phyloP scores from a whole-genome alignment of 495 filamentous ascomycete species.

The Mytilinidion resinicola region DNA sequence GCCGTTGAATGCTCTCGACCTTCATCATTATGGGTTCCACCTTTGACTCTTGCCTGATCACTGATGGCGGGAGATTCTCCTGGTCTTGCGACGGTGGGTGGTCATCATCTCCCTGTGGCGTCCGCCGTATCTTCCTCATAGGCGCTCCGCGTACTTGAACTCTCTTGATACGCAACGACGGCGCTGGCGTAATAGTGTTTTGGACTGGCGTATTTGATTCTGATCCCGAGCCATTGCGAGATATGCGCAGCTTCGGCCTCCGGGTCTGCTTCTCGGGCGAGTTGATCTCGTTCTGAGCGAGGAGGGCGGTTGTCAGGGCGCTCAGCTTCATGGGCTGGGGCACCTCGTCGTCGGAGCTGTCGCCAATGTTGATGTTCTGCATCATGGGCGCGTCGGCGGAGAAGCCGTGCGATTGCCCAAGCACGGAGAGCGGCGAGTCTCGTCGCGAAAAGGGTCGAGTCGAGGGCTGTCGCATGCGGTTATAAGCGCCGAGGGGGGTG shows the following conservation, averaged over 20 bases:
- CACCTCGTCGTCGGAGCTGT: conserved; percentile 39
- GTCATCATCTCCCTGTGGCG: conserved; percentile 28
- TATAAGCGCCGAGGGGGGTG: conserved; percentile 24
- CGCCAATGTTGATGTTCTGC: conserved; percentile 35
- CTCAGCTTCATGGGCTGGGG: conserved; percentile 38
- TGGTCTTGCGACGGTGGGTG: conserved; percentile 28
- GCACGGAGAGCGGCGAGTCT: conserved; percentile 35
- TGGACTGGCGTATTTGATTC: conserved; percentile 26
- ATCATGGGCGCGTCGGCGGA: conserved; percentile 30
- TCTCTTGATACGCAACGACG: conserved; percentile 26
- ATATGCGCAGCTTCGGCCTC: conserved; percentile 21
- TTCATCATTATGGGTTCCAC: conserved; percentile 9
- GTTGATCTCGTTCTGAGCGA: conserved; percentile 32
- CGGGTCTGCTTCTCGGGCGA: conserved; percentile 30
- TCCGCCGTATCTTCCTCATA: conserved; percentile 24
- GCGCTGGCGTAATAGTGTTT: conserved; percentile 28
- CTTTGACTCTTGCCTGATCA: conserved; percentile 9
- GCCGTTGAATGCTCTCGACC: conserved; percentile 10
- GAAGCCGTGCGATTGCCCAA: conserved; percentile 32
- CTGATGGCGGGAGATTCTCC: conserved; percentile 27
- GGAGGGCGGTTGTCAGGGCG: conserved; percentile 36
- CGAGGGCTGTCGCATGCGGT: conserved; percentile 18
- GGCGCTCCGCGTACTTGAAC: conserved; percentile 25
- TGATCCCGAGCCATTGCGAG: conserved; percentile 9
- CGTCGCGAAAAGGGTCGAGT: conserved; percentile 18